phyloP scores from a whole-genome alignment of 2,329 filamentous ascomycete genomes.

The Dothistroma pini region DNA sequence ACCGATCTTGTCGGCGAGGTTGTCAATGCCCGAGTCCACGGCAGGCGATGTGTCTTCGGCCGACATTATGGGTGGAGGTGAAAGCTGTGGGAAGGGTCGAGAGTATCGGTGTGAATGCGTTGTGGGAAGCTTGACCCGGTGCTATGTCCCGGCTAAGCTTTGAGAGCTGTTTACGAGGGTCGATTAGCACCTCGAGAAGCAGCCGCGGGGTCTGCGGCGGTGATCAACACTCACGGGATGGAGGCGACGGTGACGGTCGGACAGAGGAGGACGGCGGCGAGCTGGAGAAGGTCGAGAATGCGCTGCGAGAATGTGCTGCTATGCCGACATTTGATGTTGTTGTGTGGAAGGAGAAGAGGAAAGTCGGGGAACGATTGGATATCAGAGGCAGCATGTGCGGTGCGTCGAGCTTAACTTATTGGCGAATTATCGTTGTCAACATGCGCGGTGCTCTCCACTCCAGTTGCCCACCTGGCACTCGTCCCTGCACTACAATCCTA shows the following conservation, averaged over 20 bases:
- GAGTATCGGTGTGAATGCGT: not conserved
- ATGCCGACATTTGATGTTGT: slow-evolving; percentile 2
- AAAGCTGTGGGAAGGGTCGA: not conserved
- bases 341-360: not conserved
- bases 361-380: not conserved
- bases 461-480: no score
- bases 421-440: not conserved
- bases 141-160: not conserved
- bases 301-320: not conserved
- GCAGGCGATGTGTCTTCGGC: slow-evolving; percentile 29
- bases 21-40: slow-evolving; percentile 32
- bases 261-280: not conserved
- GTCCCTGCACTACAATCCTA: not conserved
- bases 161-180: not conserved
- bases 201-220: not conserved
- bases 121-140: not conserved
- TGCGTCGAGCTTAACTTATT: not conserved
- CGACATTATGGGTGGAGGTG: slow-evolving; percentile 24
- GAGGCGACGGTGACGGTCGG: not conserved
- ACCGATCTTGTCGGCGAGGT: slow-evolving; percentile 42
- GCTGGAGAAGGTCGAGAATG: slow-evolving; percentile 2
- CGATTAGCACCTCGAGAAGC: not conserved
- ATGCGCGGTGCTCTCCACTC: no score
- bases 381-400: not conserved
- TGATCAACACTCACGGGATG: not conserved